A percentile compares a stretch with the other conserved stretches of the same genome.
These are phyloP conservation scores for Pseudozyma thailandica DNA, from an alignment of 1,284 basidiomycete genomes.

Conservation along the genomic window DNA sequence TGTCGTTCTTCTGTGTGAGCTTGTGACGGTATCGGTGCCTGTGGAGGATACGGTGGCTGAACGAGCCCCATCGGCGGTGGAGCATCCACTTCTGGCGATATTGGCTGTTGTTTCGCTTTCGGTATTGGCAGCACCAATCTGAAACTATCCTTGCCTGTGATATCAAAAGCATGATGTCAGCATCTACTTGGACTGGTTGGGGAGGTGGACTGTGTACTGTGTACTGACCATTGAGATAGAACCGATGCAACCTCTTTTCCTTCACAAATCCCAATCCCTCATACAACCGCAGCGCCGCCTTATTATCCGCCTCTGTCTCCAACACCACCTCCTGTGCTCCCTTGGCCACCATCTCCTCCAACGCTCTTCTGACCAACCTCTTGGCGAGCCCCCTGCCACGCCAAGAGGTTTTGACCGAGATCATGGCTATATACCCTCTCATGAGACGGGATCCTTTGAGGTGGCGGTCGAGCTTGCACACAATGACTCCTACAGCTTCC, in stretches of 20 bases:
- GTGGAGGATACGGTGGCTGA: conserved; percentile 20
- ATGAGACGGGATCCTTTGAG: conserved; percentile 73
- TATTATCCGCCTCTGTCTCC: conserved; percentile 96
- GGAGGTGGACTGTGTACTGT: too few relatives aligned
- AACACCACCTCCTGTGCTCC: conserved; percentile 91
- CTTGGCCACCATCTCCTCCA: conserved; percentile 80
- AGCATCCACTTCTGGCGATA: conserved; percentile 7
- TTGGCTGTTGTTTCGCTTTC: conserved; percentile 3
- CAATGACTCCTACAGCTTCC: conserved; percentile 78
- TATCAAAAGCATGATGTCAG: too few relatives aligned
- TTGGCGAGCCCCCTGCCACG: conserved; percentile 72
- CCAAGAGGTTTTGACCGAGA: conserved; percentile 69
- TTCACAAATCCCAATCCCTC: conserved; percentile 91
- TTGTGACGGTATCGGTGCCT: background rate
- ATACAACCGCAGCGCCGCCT: conserved; percentile 85
- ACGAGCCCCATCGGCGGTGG: conserved; percentile 25
- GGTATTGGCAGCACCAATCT: conserved; percentile 57
- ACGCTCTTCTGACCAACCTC: conserved; percentile 72
- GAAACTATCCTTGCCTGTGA: conserved; percentile 65
- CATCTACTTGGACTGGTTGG: too few relatives aligned
- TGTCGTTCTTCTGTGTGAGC: background rate
- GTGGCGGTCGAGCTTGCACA: conserved; percentile 94
- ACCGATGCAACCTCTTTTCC: conserved; percentile 92
- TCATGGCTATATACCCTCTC: conserved; percentile 97
- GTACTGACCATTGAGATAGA: conserved; percentile 98